Evolutionary conservation across 306 rosid genomes (phyloP).

Genomic region (Pyrus bretschneideri): DNA sequence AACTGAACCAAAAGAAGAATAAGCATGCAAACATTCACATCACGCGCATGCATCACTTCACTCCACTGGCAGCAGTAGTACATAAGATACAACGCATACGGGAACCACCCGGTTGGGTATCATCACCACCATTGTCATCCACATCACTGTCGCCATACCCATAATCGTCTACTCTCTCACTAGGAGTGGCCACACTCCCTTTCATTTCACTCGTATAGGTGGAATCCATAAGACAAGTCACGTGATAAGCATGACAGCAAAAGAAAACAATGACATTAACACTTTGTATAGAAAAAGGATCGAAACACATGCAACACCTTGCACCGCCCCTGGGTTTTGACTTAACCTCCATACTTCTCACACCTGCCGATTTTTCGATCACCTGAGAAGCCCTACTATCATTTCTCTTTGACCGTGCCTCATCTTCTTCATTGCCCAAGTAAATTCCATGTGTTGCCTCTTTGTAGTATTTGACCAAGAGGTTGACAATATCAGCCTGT

Average conservation of each 20-base stretch:
- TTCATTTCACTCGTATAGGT: conserved; percentile 35
- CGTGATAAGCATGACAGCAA: conserved; percentile 53
- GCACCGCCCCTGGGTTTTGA: conserved; percentile 89
- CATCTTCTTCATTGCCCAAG: conserved; percentile 69
- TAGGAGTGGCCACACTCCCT: conserved; percentile 25
- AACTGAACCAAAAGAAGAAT: conserved; percentile 4
- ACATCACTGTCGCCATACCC: conserved; percentile 40
- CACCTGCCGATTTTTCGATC: conserved; percentile 41
- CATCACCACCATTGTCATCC: conserved; percentile 31
- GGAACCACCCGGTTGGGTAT: conserved; percentile 33
- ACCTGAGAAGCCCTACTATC: conserved; percentile 41
- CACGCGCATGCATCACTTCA: conserved; percentile 12
- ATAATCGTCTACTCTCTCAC: conserved; percentile 25
- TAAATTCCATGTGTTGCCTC: conserved; percentile 87
- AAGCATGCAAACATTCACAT: conserved; percentile 21
- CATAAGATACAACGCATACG: conserved; percentile 92
- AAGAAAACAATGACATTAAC: conserved; percentile 81
- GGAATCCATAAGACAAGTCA: conserved; percentile 76
- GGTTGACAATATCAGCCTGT: conserved; percentile 91
- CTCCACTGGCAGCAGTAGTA: conserved; percentile 82
- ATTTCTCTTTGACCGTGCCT: conserved; percentile 47
- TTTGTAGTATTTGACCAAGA: conserved; percentile 71
- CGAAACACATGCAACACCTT: conserved; percentile 97
- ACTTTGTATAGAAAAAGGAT: conserved; percentile 74
- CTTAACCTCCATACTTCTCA: conserved; percentile 48